Evolutionary conservation across 495 filamentous ascomycete species (phyloP), one percentile per base, ranked within the genome.

Genomic region (Emericellopsis terricola): DNA sequence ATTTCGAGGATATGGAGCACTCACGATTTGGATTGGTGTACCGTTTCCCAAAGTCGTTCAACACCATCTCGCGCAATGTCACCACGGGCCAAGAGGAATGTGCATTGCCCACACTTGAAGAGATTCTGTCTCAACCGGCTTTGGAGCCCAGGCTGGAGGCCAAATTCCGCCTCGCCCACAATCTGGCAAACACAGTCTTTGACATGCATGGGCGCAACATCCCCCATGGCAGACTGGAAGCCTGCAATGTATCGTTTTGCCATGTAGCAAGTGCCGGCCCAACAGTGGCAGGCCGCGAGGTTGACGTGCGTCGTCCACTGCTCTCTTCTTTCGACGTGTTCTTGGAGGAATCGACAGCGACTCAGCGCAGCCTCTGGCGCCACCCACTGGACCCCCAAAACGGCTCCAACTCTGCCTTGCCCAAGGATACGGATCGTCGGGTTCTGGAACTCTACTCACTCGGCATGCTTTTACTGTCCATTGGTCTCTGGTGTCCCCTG

Each of bases 401-500:
- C 11, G 62, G 67, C 17, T 55, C 58, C 10, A 65, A 74, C 18
- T 63, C 64, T 3, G 57, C 53, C 2, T 49, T 68, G 18, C 42
- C 55, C 19, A 43, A 45, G 15, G 57, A 53, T 16, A 49, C 53
- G 1, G 64, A 69, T 33, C 62, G 55, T 21, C 64, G 64, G 55
- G 70, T 74, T 1, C 74, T 84, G 43, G 86, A 94, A 45, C 62
- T 92, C 0, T 93, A 91, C 48, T 78, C 81, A 3, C 58, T 94
- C 2, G 84, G 81, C 23, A 68, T 93, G 44, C 61, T 93, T 9
- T 60, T 94, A 8, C 53, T 93, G 19, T 86, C 91, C 36, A 76
- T 94, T 38, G 86, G 85, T 17, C 61, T 93, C 1, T 94, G 86
- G 86, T 73, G 70, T n/a, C 74, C 78, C 2, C 62, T 92, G 24